Percentiles rank a stretch among this genome's conserved stretches.
phyloP scores from a whole-genome alignment of 208 protist species.

The Balamuthia mandrillaris region DNA sequence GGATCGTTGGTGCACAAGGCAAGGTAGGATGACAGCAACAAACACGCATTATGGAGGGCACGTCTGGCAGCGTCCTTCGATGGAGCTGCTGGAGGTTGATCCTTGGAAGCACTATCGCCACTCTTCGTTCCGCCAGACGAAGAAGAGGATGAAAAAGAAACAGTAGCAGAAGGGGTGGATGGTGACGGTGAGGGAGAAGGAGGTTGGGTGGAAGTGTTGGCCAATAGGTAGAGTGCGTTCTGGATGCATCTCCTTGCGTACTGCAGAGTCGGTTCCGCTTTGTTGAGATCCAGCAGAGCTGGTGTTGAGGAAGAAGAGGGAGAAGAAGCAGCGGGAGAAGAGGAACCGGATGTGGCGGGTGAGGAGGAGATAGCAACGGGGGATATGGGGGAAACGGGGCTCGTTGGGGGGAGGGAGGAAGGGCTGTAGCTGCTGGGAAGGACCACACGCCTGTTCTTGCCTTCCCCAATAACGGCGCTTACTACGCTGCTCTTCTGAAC shows the following conservation, averaged over 20 bases:
- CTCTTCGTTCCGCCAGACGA: background rate
- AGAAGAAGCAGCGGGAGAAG: background rate
- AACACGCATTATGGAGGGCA: background rate
- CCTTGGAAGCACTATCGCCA: background rate
- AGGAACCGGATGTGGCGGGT: background rate
- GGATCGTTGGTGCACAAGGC: background rate
- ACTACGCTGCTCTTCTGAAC: background rate
- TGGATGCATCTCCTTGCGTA: slow-evolving; percentile 11
- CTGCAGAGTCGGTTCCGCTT: background rate
- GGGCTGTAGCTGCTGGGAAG: background rate
- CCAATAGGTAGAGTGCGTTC: background rate
- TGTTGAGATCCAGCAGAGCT: background rate
- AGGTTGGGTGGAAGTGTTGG: background rate
- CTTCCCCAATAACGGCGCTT: background rate
- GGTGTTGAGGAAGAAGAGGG: background rate
- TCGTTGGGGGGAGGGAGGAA: background rate
- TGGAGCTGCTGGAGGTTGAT: background rate
- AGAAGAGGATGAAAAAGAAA: too few species aligned
- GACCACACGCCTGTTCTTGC: background rate
- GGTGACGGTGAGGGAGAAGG: background rate
- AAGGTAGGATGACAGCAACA: background rate
- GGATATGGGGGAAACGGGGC: too few species aligned
- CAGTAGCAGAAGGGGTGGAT: background rate
- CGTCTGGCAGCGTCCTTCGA: background rate
- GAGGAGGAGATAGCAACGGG: background rate